Evolutionary conservation across 768 basidiomycete genomes (phyloP), one percentile per base, ranked within the genome.

Genomic region (Mycena epipterygia): DNA sequence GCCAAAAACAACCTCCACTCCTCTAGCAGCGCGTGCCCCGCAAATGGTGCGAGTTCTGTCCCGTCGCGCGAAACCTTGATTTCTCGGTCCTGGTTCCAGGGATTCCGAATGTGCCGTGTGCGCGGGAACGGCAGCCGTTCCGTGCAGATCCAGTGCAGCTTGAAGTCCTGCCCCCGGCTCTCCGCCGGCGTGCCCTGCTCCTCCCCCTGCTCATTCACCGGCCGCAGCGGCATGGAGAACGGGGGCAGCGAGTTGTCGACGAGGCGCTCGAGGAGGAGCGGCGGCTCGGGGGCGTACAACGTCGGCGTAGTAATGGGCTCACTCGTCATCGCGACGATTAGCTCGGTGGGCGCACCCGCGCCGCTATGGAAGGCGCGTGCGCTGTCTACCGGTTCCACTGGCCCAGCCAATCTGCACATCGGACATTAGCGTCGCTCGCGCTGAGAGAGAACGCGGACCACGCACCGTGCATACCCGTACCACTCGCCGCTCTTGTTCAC

Each of bases 401-500:
- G 87, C 16, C 93, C 88, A 9, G 84, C 79, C 95, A 96, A 95
- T 76, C 94, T 94, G 76, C 37, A 1, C 49, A 32, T 75, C 44
- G 73, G 56, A 9, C 44, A 21, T 25, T 42, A 19, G 17, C 55
- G 39, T 42, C 49, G 19, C 17, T 29, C 23, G 25, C 37, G 16
- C 27, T 23, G 21, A 29, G 16, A 41, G 27, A 46, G 23, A 32
- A 56, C 23, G 63, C 39, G n/a, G 30, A 12, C 21, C 27, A 81
- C 84, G 69, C 81, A 95, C 90, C 87, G 90, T 14, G 95, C 96
- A 78, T 95, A 96, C 29, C 97, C 97, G 76, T 93, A 98, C 77
- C 97, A 98, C 79, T 95, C 95, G 42, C 97, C 95, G 64, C 93
- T 93, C 78, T 93, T 95, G 81, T 98, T 98, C 21, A 94, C 97